A percentile compares a stretch with the other conserved stretches of the same genome.
Evolutionary conservation across 768 basidiomycete species (phyloP).

Genomic region (Lentinula sp.): DNA sequence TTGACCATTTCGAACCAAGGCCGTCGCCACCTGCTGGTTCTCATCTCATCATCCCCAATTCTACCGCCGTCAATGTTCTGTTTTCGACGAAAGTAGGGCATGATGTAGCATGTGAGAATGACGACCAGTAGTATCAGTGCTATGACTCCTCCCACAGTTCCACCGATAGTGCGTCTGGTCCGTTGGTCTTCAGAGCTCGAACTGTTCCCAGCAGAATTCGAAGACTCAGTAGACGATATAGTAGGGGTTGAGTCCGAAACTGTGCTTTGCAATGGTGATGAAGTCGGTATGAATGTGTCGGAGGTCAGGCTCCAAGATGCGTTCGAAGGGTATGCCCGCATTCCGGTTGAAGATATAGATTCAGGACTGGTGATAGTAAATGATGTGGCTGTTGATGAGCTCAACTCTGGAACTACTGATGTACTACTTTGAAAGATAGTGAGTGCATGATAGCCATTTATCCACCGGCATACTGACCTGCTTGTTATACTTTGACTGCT

Average conservation of each 20-base stretch:
- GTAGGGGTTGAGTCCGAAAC: not conserved
- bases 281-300: not conserved
- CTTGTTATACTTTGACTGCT: not conserved
- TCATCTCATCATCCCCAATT: not conserved
- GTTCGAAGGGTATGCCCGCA: not conserved
- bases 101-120: not conserved
- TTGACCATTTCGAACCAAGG: not conserved
- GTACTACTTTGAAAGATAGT: not conserved
- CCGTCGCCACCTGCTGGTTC: not conserved
- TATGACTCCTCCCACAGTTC: not conserved
- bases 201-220: not conserved
- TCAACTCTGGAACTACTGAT: not conserved
- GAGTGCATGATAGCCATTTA: not conserved
- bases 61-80: not conserved
- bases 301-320: not conserved
- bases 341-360: not conserved
- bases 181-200: not conserved
- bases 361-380: not conserved
- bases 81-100: not conserved
- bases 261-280: not conserved
- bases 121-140: not conserved
- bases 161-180: not conserved
- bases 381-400: not conserved
- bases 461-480: not conserved
- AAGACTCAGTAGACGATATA: not conserved